Evolutionary conservation across 2,329 filamentous ascomycete genomes (phyloP).

Genomic region (Aureobasidium subglaciale): DNA sequence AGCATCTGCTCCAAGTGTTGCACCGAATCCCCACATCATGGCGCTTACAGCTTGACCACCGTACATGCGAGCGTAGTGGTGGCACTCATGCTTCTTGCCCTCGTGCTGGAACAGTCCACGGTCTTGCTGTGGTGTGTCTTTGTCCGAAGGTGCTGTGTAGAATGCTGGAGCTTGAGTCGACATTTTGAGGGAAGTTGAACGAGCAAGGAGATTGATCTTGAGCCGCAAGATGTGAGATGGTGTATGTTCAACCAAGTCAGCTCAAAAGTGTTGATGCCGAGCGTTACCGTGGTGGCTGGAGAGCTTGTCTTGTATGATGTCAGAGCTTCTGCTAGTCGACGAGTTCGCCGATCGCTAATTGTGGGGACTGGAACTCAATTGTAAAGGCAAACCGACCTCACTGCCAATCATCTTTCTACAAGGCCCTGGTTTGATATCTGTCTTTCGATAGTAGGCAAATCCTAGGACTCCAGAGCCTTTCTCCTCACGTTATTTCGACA

Average conservation of each 20-base stretch:
- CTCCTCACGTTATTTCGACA: no score
- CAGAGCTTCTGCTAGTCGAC: neutral
- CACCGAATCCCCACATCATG: conserved; percentile 24
- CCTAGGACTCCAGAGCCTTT: neutral
- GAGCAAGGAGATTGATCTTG: neutral
- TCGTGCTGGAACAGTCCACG: conserved; percentile 24
- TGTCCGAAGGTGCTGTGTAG: conserved; percentile 22
- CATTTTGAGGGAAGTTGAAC: conserved; percentile 14
- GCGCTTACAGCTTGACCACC: conserved; percentile 24
- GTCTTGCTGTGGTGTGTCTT: conserved; percentile 24
- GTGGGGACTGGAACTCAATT: neutral
- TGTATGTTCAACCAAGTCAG: neutral
- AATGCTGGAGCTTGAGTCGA: conserved; percentile 20
- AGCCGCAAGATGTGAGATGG: neutral
- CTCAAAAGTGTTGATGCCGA: neutral
- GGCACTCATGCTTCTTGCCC: conserved; percentile 23
- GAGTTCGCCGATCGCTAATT: neutral
- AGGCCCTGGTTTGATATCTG: neutral
- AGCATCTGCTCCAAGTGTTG: conserved; percentile 25
- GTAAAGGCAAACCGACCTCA: neutral
- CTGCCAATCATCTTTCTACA: neutral
- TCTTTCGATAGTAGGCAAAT: neutral
- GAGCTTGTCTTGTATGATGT: neutral
- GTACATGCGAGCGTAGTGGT: conserved; percentile 27
- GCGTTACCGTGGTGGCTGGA: neutral